Evolutionary conservation across 345 rosid genomes (phyloP).

Genomic region (Geranium brycei): DNA sequence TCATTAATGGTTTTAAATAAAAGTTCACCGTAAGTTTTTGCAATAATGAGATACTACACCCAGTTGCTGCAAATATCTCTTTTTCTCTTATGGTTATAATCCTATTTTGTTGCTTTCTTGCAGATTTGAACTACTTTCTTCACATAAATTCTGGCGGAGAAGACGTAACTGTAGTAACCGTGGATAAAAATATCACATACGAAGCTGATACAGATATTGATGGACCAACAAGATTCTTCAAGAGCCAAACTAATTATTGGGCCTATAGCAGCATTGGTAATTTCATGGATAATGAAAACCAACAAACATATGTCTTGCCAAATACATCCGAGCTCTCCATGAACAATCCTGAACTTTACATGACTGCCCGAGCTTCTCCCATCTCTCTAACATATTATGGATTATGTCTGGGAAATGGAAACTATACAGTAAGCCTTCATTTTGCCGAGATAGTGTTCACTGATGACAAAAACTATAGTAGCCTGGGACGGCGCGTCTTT

Average conservation of each 20-base stretch:
- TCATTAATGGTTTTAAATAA: too few species aligned
- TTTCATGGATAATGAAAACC: constrained; percentile 48
- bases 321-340: constrained; percentile 17
- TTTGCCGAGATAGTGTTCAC: constrained; percentile 53
- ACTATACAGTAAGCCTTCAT: constrained; percentile 35
- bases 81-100: not conserved
- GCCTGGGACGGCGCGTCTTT: constrained; percentile 49
- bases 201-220: constrained; percentile 43
- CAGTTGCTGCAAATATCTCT: not conserved
- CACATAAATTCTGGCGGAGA: constrained; percentile 61
- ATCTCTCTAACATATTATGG: constrained; percentile 58
- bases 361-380: constrained; percentile 41
- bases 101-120: constrained; percentile 2
- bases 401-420: constrained; percentile 50
- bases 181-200: constrained; percentile 14
- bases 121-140: constrained; percentile 31
- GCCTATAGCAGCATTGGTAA: constrained; percentile 68
- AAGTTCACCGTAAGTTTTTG: too few species aligned
- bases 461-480: constrained; percentile 25
- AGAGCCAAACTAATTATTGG: constrained; percentile 25
- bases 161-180: constrained; percentile 11
- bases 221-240: constrained; percentile 39
- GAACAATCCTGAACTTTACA: constrained; percentile 29
- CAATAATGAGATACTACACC: too few species aligned
- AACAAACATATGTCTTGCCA: constrained; percentile 23